Base-by-base conservation (phyloP, 1,284 basidiomycete species). In the Trametes versicolor region DNA sequence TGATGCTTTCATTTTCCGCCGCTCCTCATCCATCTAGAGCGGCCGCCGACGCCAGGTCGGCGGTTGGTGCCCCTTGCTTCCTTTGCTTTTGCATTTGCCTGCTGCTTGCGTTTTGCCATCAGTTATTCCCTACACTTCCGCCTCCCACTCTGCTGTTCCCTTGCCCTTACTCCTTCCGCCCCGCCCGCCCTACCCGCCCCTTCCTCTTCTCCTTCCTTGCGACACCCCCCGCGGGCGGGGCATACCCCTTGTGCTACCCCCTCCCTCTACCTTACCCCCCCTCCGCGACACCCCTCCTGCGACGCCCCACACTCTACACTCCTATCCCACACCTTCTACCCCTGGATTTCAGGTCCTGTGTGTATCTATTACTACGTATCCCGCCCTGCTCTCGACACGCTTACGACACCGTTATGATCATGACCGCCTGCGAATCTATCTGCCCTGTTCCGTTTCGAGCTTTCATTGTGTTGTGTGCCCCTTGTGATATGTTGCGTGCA, bases 361-460 rank as follows among this genome's bases (percentile, higher is more conserved):
- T 67, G 61, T 67, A 67, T 65, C 58, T 56, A 58, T 60, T 60
- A 60, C 60, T 57, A 48, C 59, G 49, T 64, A 53, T 62, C 60
- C 64, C 23, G 36, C 48, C 64, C 65, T 63, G 61, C 67, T 63
- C 62, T 65, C 56, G 32, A 27, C 36, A 64, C 62, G 65, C 65
- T 69, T 52, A 69, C 65, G 68, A 69, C 63, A 52, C 60, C 49
- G 63, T 69, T 63, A 66, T 63, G 68, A 66, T 64, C 50, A 69
- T 48, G 68, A 66, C 62, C 49, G 19, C 47, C 51, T 25, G 27
- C 27, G 29, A 69, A 62, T 66, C 53, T 10, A 58, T 54, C 25
- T 63, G 37, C 58, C 58, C 21, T 50, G 55, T 54, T 37, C 39
- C 36, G 23, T 37, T 54, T 25, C 51, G 51, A 21, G 17, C 19